These are phyloP conservation scores for Boletales sp. DNA, from an alignment of 768 basidiomycete species.

Conservation along the genomic window DNA sequence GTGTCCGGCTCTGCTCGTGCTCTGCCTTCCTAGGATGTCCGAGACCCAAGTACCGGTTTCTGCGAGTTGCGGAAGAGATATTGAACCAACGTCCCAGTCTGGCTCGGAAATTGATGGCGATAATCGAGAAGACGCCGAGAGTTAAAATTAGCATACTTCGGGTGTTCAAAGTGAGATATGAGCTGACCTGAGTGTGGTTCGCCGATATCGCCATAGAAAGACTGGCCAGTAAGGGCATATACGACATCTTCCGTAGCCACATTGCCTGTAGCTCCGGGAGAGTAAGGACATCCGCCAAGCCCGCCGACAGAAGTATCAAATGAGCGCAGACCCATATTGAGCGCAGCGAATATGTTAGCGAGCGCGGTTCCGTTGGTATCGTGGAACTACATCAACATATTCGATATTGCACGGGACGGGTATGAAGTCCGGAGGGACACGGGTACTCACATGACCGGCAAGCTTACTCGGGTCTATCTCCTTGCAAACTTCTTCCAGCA, in stretches of 20 bases:
- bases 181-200: conserved; percentile 20
- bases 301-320: conserved; percentile 85
- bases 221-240: conserved; percentile 69
- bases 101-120: conserved; percentile 1
- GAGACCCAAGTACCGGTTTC: conserved; percentile 85
- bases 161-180: neutral
- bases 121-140: neutral
- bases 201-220: conserved; percentile 51
- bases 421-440: conserved; percentile 17
- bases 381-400: conserved; percentile 58
- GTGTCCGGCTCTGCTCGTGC: conserved; percentile 71
- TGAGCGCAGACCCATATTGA: conserved; percentile 71
- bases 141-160: neutral
- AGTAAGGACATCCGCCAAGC: conserved; percentile 93
- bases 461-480: conserved; percentile 59
- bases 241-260: conserved; percentile 92
- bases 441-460: conserved; percentile 54
- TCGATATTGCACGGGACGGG: neutral
- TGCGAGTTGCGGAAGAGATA: conserved; percentile 65
- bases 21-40: conserved; percentile 58
- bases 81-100: conserved; percentile 33
- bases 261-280: conserved; percentile 93
- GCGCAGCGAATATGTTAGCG: conserved; percentile 69
- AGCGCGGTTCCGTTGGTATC: conserved; percentile 87
- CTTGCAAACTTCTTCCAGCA: conserved; percentile 70